Base-by-base conservation (phyloP, 352 stramenopile species). In the Pythium phragmitis region DNA sequence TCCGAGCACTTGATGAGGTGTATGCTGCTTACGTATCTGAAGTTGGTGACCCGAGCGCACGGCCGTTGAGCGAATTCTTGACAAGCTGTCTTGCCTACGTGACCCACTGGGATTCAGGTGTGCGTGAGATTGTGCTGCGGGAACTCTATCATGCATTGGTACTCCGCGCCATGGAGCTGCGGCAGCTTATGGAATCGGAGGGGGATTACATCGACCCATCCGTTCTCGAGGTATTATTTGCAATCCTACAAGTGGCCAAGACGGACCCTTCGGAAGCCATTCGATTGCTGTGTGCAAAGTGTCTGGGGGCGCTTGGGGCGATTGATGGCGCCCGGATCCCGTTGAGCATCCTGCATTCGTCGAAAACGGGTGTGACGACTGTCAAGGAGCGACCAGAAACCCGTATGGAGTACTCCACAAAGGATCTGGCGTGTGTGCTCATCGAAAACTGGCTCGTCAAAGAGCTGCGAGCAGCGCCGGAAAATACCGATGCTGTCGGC, bases 361-460 rank as follows among this genome's bases (percentile, higher is more conserved):
- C 72, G 7, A 65, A 58, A 33, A 16, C 36, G 7, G 11, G 47
- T 33, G 68, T 55, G 16, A 58, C 30, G 9, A 39, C 54, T 12
- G 26, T 48, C 21, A 62, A 65, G 13, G 46, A 58, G 28, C 49
- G 54, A 39, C 39, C 56, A 51, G 70, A 73, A 57, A 59, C 39
- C 46, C 56, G 54, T 47, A 19, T 72, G 17, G 87, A 94, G 47
- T 69, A 87, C 58, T 82, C 83, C 5, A 92, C 81, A 9, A 94
- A 93, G 49, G 85, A 94, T 52, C 72, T 96, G 42, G 79, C 85
- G 3, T 94, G 78, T 57, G 77, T 84, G n/a, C 57, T 96, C 36
- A 94, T 96, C 16, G 86, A 96, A 60, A 80, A 60, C 28, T 88
- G 79, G 77, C 56, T 96, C 5, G 85, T 94, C 13, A 92, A 92